Percentiles rank a stretch among this genome's conserved stretches.
These are phyloP conservation scores for Zhuliangozyma parablackwelliae DNA, from an alignment of 1,139 yeast genomes.

Conservation along the genomic window DNA sequence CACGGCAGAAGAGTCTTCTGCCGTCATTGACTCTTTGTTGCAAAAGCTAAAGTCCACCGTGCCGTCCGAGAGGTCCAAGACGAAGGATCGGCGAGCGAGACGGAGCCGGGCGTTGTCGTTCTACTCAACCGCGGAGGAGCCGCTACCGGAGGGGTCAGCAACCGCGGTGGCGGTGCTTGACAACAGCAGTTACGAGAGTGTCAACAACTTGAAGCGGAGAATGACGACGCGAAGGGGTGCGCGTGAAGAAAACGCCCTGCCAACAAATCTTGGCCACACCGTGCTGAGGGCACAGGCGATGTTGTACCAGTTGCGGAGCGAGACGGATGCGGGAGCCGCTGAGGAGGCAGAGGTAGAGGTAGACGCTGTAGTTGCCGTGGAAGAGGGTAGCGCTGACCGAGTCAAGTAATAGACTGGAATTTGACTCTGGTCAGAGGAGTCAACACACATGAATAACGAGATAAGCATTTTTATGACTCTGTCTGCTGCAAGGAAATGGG, in stretches of 20 bases:
- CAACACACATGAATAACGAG: no score
- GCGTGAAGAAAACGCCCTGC: conserved; percentile 7
- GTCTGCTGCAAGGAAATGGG: no score
- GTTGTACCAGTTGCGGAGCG: conserved; percentile 32
- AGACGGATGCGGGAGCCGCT: conserved; percentile 2
- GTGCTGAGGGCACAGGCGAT: conserved; percentile 41
- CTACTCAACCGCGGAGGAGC: conserved; percentile 20
- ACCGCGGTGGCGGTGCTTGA: background rate
- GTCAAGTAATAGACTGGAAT: no score
- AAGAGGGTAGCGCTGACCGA: no score
- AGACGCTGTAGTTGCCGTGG: background rate
- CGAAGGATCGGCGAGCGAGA: conserved; percentile 19
- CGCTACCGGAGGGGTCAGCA: background rate
- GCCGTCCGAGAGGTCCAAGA: conserved; percentile 15
- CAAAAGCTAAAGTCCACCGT: conserved; percentile 34
- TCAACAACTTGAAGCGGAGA: conserved; percentile 33
- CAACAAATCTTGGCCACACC: conserved; percentile 19
- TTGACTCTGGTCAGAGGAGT: no score
- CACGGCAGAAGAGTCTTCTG: conserved; percentile 17
- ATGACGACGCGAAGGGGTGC: conserved; percentile 30
- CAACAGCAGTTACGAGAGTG: conserved; percentile 35
- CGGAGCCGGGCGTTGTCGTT: conserved; percentile 35
- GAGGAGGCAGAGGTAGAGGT: conserved; percentile 1
- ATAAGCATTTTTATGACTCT: no score
- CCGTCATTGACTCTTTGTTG: conserved; percentile 36